phyloP scores from a whole-genome alignment of 108 stramenopile species.

The Skeletonema tropicum region DNA sequence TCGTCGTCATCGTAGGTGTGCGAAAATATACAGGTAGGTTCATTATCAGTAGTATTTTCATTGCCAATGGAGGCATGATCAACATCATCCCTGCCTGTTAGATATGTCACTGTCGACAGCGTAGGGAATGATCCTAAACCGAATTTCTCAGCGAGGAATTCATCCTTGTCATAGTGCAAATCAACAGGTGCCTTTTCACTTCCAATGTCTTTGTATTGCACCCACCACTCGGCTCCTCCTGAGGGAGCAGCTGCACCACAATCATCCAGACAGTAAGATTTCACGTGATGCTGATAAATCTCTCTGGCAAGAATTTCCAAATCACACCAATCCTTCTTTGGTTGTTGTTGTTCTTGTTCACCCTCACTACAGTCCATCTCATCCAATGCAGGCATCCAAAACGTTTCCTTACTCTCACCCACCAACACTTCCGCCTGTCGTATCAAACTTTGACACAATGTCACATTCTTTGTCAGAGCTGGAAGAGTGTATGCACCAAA shows the following conservation, averaged over 20 bases:
- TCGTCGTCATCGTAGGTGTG: constrained; percentile 72
- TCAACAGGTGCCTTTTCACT: constrained; percentile 58
- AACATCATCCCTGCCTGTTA: constrained; percentile 43
- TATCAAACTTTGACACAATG: constrained; percentile 30
- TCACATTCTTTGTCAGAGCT: neutral
- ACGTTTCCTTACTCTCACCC: constrained; percentile 65
- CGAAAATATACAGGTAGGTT: constrained; percentile 75
- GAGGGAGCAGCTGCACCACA: neutral
- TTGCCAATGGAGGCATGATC: neutral
- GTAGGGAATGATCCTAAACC: constrained; percentile 82
- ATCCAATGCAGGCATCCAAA: constrained; percentile 59
- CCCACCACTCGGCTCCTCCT: constrained; percentile 86
- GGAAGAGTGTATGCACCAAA: constrained; percentile 22
- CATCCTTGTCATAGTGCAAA: constrained; percentile 93
- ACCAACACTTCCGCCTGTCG: constrained; percentile 63
- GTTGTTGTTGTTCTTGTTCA: neutral
- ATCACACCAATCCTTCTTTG: constrained; percentile 34
- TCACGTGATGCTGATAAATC: constrained; percentile 61
- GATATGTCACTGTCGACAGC: constrained; percentile 87
- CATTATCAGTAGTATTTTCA: constrained; percentile 3
- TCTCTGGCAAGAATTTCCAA: constrained; percentile 66
- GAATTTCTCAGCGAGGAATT: constrained; percentile 81
- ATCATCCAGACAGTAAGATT: constrained; percentile 37
- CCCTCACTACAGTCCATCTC: constrained; percentile 2
- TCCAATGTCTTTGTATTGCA: constrained; percentile 71